These are phyloP conservation scores for Kwoniella dejecticola DNA, from an alignment of 768 basidiomycete genomes.

Conservation along the genomic window DNA sequence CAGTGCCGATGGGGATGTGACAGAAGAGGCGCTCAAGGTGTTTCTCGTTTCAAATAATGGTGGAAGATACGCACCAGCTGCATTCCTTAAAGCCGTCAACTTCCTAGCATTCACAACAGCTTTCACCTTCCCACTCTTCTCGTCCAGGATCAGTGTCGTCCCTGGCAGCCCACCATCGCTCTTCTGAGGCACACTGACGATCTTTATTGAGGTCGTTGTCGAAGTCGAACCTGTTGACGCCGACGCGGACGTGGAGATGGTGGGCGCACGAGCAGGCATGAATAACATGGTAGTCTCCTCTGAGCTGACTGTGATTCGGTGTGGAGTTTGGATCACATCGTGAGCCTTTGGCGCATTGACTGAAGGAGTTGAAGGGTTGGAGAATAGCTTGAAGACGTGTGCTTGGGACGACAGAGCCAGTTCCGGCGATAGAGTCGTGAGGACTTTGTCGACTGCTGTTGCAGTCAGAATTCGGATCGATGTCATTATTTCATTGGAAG, in stretches of 20 bases:
- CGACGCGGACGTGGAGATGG: too few species aligned
- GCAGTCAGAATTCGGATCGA: constrained; percentile 65
- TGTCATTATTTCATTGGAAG: too few species aligned
- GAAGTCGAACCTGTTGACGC: constrained; percentile 22
- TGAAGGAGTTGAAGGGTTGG: constrained; percentile 4
- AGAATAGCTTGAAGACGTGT: constrained; percentile 62
- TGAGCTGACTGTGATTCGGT: constrained; percentile 64
- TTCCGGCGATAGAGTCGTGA: constrained; percentile 59
- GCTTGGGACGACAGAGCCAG: constrained; percentile 65
- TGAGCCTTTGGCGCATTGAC: constrained; percentile 12
- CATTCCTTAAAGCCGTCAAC: constrained; percentile 78
- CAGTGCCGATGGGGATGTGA: too few species aligned
- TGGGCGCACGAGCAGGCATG: constrained; percentile 73
- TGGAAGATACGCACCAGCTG: constrained; percentile 74
- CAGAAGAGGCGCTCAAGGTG: too few species aligned
- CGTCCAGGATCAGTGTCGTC: constrained; percentile 74
- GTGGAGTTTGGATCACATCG: constrained; percentile 60
- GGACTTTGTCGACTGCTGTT: constrained; percentile 63
- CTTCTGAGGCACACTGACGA: constrained; percentile 70
- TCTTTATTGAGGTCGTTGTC: constrained; percentile 66
- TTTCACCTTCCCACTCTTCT: constrained; percentile 67
- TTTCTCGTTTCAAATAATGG: neutral
- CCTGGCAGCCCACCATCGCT: constrained; percentile 69
- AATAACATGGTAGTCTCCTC: constrained; percentile 68
- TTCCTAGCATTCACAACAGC: constrained; percentile 76